These are phyloP conservation scores for Fraxinus pennsylvanica DNA, from an alignment of 257 asterid species.

Conservation along the genomic window DNA sequence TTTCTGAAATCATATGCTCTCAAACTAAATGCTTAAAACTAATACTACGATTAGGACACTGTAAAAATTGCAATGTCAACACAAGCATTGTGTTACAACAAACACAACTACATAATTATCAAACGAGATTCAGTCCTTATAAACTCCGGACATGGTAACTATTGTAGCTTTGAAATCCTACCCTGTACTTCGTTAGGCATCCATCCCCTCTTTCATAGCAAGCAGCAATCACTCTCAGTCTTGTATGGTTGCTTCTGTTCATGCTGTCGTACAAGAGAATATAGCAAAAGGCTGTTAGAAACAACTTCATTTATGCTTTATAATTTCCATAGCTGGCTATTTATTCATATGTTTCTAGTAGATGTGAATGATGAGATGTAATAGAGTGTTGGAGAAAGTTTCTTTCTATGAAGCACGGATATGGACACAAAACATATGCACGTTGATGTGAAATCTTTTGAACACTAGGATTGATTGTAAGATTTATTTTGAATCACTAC, in stretches of 20 bases:
- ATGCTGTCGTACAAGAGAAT: not conserved
- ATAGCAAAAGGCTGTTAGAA: not conserved
- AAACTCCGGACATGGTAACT: not conserved
- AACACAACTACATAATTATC: not conserved
- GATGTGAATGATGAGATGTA: not conserved
- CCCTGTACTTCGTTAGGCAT: slow-evolving; percentile 8
- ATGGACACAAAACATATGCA: no score
- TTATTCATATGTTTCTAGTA: slow-evolving; percentile 2
- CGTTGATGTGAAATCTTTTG: not conserved
- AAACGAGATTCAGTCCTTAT: not conserved
- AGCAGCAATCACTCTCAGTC: slow-evolving; percentile 4
- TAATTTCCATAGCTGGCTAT: not conserved
- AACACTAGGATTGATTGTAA: not conserved
- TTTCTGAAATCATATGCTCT: not conserved
- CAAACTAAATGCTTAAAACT: not conserved
- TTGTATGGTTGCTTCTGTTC: slow-evolving; percentile 6
- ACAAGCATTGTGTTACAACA: not conserved
- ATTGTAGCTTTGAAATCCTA: not conserved
- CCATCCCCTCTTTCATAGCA: slow-evolving; percentile 20
- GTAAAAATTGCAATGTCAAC: not conserved
- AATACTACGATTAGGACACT: not conserved
- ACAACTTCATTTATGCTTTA: slow-evolving; percentile 5
- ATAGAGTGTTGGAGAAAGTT: not conserved
- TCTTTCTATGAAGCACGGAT: no score
- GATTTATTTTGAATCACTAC: not conserved